Evolutionary conservation across 164 flowering plant species (phyloP).

Genomic region (Malania oleifera): DNA sequence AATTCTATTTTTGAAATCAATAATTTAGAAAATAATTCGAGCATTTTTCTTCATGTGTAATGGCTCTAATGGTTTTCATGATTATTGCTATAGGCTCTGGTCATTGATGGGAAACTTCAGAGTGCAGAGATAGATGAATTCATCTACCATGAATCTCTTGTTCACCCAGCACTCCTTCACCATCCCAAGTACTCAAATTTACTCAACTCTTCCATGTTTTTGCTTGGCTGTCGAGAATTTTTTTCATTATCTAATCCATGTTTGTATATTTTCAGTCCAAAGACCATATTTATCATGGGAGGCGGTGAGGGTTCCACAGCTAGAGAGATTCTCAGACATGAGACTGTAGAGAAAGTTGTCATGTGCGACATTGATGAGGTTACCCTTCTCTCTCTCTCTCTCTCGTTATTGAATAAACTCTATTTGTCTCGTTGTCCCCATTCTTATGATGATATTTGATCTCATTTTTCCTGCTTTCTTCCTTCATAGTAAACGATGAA

Average conservation of each 20-base stretch:
- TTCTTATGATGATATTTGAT: too few relatives aligned
- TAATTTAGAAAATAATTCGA: too few relatives aligned
- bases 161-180: slow-evolving; percentile 85
- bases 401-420: background rate
- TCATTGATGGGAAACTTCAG: slow-evolving; percentile 95
- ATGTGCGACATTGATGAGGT: slow-evolving; percentile 98
- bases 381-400: background rate
- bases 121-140: slow-evolving; percentile 93
- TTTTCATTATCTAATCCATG: background rate
- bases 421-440: background rate
- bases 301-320: slow-evolving; percentile 97
- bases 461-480: too few relatives aligned
- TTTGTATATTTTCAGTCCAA: slow-evolving; percentile 41
- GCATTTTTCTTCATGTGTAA: background rate
- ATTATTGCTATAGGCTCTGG: slow-evolving; percentile 43
- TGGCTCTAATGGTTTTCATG: background rate
- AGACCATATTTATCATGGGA: slow-evolving; percentile 75
- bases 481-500: too few relatives aligned
- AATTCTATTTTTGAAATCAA: background rate
- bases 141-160: slow-evolving; percentile 90
- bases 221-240: background rate
- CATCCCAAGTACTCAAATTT: slow-evolving; percentile 50
- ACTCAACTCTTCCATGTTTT: background rate
- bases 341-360: slow-evolving; percentile 54
- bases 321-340: slow-evolving; percentile 76